Evolutionary conservation across 495 filamentous ascomycete genomes (phyloP), one percentile per base, ranked within the genome.

Genomic region (Daldinia childiae): DNA sequence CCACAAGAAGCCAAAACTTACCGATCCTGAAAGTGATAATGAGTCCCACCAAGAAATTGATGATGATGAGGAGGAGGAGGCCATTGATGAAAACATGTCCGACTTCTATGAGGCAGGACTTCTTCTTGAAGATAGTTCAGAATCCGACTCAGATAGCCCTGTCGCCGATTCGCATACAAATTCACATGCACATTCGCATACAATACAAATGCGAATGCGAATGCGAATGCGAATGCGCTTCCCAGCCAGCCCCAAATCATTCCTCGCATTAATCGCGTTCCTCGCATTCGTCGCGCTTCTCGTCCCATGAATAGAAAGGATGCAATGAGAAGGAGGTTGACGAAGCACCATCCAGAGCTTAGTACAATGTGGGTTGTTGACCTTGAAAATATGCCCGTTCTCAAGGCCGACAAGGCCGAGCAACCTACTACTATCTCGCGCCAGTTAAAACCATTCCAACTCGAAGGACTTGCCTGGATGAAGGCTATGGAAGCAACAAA

Each of bases 381-480:
- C 30, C 85, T 98, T 1, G 85, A 88, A 75, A 81, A 88, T 3
- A 85, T 89, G 61, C 88, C 92, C 1, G 80, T 86, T 17, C 87
- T 97, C 55, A 82, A 86, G 14, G 85, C 89, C 32, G 84, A 87
- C 48, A 83, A 84, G 63, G 92, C 91, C 30, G 80, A 87, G 58
- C 95, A 99, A 75, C 95, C 95, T 19, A 76, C 78, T 7, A 88
- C 87, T 4, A 97, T 99, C 69, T 91, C 84, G 34, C 89, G 95
- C 19, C 89, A 88, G 38, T 83, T 99, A 56, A 95, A 98, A 78
- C 89, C 90, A 1, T 98, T 98, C 78, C 95, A 99, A 72, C 89
- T 96, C 15, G 91, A 98, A 79, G 95, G 95, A 6, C 80, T 99
- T 39, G 89, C 93, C 64, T 99, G 95, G 95, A 95, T 99, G 92